Evolutionary conservation across 495 filamentous ascomycete genomes (phyloP).

Genomic region (Bryoglossum gracile): DNA sequence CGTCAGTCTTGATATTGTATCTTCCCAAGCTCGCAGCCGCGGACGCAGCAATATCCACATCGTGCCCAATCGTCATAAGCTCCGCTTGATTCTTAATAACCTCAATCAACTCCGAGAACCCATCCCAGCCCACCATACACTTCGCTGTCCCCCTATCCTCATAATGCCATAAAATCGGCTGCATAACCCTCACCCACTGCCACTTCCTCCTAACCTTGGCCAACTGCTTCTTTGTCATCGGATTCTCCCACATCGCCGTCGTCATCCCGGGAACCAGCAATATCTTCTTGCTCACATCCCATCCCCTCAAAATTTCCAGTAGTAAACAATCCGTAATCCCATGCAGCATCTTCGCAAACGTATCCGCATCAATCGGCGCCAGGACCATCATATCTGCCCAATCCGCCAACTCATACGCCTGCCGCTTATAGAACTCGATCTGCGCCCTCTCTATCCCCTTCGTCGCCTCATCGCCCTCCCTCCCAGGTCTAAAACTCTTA

Average conservation of each 20-base stretch:
- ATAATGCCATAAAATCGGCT: conserved; percentile 69
- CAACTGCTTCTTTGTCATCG: conserved; percentile 74
- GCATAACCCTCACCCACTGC: conserved; percentile 69
- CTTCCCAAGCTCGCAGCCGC: conserved; percentile 23
- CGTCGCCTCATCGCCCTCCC: conserved; percentile 18
- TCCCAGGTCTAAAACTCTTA: conserved; percentile 9
- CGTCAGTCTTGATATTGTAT: conserved; percentile 20
- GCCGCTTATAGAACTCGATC: conserved; percentile 37
- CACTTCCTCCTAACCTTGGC: conserved; percentile 71
- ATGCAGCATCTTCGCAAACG: conserved; percentile 73
- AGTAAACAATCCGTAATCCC: conserved; percentile 69
- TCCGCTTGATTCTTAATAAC: conserved; percentile 62
- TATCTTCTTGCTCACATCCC: conserved; percentile 79
- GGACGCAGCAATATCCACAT: conserved; percentile 45
- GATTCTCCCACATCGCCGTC: conserved; percentile 75
- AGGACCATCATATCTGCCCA: conserved; percentile 85
- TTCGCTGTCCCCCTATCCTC: conserved; percentile 39
- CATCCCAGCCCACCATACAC: conserved; percentile 56
- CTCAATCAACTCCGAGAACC: conserved; percentile 54
- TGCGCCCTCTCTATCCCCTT: conserved; percentile 25
- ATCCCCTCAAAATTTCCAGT: conserved; percentile 66
- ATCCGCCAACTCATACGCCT: conserved; percentile 65
- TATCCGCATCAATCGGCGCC: conserved; percentile 76
- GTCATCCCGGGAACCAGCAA: conserved; percentile 79
- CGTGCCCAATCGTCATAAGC: conserved; percentile 51